phyloP scores from a whole-genome alignment of 164 flowering plant genomes.

The Aristolochia contorta region DNA sequence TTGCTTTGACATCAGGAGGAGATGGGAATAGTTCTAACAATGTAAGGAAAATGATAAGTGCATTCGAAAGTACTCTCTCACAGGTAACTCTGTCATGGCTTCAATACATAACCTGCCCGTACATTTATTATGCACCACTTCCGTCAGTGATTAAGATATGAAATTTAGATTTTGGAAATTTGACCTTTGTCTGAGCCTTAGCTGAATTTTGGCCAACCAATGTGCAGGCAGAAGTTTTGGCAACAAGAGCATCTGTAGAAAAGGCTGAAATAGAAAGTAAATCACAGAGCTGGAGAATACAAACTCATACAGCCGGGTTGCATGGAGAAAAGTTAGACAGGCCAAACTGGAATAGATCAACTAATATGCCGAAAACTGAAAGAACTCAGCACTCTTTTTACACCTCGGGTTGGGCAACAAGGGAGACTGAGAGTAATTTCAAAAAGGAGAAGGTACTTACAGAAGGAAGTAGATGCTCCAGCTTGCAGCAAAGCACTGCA shows the following conservation, averaged over 20 bases:
- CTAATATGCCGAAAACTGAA: no score
- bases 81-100: slow-evolving; percentile 36
- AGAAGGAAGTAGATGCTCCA: no score
- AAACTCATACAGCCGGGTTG: slow-evolving; percentile 8
- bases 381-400: no score
- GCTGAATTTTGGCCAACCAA: no score
- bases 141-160: no score
- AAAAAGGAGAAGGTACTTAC: no score
- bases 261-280: background rate
- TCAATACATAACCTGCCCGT: background rate
- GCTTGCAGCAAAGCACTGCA: slow-evolving; percentile 7
- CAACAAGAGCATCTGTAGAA: background rate
- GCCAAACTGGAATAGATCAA: no score
- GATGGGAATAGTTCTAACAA: slow-evolving; percentile 30
- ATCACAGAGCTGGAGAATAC: slow-evolving; percentile 4
- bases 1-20: slow-evolving; percentile 11
- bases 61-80: slow-evolving; percentile 43
- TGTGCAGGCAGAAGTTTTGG: no score
- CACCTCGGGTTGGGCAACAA: no score
- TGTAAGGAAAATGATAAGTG: slow-evolving; percentile 62
- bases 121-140: background rate
- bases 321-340: background rate
- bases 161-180: no score
- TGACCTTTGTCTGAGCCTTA: no score
- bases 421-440: no score